A percentile compares a stretch with the other conserved stretches of the same genome.
These are phyloP conservation scores for Adansonia grandidieri DNA, from an alignment of 441 rosid genomes.

Conservation along the genomic window DNA sequence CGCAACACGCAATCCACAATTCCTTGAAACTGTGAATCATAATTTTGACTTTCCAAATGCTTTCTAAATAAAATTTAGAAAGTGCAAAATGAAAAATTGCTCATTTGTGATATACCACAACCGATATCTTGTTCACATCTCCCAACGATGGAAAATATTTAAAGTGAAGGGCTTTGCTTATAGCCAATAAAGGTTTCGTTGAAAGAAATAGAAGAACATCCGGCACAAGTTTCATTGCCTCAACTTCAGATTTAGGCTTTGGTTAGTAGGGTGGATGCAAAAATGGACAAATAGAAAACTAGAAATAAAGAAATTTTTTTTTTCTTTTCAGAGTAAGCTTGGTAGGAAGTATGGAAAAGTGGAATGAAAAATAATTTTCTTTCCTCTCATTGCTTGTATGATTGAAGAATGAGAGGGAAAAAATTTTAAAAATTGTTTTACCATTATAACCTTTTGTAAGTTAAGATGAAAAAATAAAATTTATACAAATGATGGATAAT, in stretches of 20 bases:
- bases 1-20: constrained; percentile 21
- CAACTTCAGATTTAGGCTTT: not conserved
- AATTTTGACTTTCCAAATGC: constrained; percentile 6
- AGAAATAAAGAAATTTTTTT: no score
- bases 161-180: not conserved
- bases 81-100: not conserved
- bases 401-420: no score
- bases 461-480: no score
- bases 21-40: constrained; percentile 2
- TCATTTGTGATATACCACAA: not conserved
- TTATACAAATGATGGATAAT: no score
- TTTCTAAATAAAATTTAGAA: not conserved
- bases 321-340: no score
- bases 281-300: no score
- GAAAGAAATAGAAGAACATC: not conserved
- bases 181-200: not conserved
- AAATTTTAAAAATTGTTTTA: no score
- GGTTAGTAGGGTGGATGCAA: no score
- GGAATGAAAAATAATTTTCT: no score
- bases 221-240: not conserved
- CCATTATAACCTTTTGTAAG: no score
- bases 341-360: no score
- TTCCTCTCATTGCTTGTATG: no score
- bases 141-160: not conserved
- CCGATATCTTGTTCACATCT: not conserved